phyloP scores from a whole-genome alignment of 2,329 filamentous ascomycete genomes.

The Ascochyta viciae-villosae region DNA sequence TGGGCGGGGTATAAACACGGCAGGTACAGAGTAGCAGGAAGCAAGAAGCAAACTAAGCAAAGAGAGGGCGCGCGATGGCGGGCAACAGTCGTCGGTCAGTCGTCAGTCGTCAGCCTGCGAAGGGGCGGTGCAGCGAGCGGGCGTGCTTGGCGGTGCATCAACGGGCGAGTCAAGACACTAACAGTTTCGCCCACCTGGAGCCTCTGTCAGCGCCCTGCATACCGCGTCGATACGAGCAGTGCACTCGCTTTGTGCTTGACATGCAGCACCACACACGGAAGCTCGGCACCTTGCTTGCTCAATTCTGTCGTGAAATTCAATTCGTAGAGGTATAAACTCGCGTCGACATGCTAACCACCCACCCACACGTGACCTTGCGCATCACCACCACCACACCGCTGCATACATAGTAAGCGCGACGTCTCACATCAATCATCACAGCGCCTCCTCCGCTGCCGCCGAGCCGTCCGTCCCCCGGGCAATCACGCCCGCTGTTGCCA shows the following conservation, averaged over 20 bases:
- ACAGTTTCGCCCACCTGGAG: slow-evolving; percentile 6
- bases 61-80: slow-evolving; percentile 23
- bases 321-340: slow-evolving; percentile 7
- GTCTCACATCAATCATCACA: slow-evolving; percentile 4
- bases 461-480: neutral
- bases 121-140: slow-evolving; percentile 12
- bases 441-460: neutral
- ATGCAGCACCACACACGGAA: neutral
- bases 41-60: slow-evolving; percentile 11
- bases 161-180: slow-evolving; percentile 14
- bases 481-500: slow-evolving; percentile 4
- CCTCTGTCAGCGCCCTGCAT: slow-evolving; percentile 5
- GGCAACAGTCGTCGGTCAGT: slow-evolving; percentile 22
- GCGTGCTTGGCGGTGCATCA: slow-evolving; percentile 4
- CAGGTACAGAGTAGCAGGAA: neutral
- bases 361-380: no score
- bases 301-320: neutral
- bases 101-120: slow-evolving; percentile 31
- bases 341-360: slow-evolving; percentile 1
- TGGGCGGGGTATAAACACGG: slow-evolving; percentile 24
- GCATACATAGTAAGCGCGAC: neutral
- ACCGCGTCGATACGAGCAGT: slow-evolving; percentile 3
- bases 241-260: neutral
- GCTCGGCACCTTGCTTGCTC: neutral
- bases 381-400: neutral